phyloP scores from a whole-genome alignment of 164 flowering plant species.

The Aristolochia californica region DNA sequence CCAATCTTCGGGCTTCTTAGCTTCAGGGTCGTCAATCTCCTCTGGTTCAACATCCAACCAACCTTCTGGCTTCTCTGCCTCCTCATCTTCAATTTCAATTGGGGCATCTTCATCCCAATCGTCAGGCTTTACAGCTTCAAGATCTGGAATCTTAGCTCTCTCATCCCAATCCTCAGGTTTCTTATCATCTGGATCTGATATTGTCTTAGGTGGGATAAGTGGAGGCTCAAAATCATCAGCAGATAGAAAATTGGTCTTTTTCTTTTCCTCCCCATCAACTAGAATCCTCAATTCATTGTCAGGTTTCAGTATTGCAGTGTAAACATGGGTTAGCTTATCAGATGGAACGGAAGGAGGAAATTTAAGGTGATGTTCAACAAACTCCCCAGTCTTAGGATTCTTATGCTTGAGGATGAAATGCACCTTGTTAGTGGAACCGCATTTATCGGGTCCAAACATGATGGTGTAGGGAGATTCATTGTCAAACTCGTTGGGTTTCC shows the following conservation, averaged over 20 bases:
- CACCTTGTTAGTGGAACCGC: conserved; percentile 90
- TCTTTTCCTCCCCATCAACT: conserved; percentile 91
- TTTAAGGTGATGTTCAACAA: conserved; percentile 85
- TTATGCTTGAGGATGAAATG: conserved; percentile 94
- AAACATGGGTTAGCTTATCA: conserved; percentile 83
- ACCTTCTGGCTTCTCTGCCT: conserved; percentile 93
- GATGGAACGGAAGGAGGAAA: conserved; percentile 79
- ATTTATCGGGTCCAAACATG: conserved; percentile 98
- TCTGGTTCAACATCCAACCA: conserved; percentile 99
- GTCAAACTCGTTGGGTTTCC: conserved; percentile 70
- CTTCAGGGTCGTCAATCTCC: conserved; percentile 92
- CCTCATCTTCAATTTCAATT: conserved; percentile 89
- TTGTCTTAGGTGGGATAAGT: conserved; percentile 70
- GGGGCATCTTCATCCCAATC: conserved; percentile 99
- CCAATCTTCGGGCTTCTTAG: conserved; percentile 96
- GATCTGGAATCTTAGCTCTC: conserved; percentile 83
- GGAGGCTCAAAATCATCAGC: conserved; percentile 84
- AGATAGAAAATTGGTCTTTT: conserved; percentile 64
- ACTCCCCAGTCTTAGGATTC: conserved; percentile 87
- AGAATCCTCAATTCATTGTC: conserved; percentile 60
- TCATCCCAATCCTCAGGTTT: conserved; percentile 99
- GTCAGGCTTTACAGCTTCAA: conserved; percentile 79
- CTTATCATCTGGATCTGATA: conserved; percentile 93
- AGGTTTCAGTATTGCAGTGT: conserved; percentile 75
- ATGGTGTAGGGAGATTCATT: conserved; percentile 90